Base-by-base conservation (phyloP, 2,329 filamentous ascomycete species). In the Ophiostoma quercus region DNA sequence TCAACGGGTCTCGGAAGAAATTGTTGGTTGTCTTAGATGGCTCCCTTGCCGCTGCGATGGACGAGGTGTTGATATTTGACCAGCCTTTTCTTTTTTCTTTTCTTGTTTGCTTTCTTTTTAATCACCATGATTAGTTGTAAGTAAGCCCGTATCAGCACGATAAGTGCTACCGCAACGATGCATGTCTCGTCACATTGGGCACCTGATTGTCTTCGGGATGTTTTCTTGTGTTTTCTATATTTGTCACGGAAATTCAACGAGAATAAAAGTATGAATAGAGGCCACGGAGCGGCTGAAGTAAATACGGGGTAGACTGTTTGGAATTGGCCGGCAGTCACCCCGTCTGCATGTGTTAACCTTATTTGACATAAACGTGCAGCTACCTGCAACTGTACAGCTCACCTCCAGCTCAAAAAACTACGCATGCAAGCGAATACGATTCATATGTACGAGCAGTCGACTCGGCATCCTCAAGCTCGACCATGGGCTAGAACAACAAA, bases 361-460 rank as follows among this genome's bases (percentile, higher is more conserved):
- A 62, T 62, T 62, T 62, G 57, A 62, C 57, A 60, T 60, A 7
- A 29, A 6, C 54, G 54, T 57, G 51, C 51, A 57, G n/a, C 51
- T 57, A 12, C 51, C 8, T 57, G 43, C 43, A 57, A n/a, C 51
- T 57, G 25, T 32, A 7, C 25, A 62, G 57, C 57, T 62, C 16
- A 12, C 43, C 43, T 47, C 16, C 4, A n/a, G 41, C 41, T 19
- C 16, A 6, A 54, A n/a, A 54, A 54, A 25, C 51, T 12, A 54
- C n/a, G 8, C 51, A 57, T 57, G 51, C 51, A 25, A 22, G 51
- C 51, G 51, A 57, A 57, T 57, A 57, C 51, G 51, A 57, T 57
- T 16, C 51, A 57, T 57, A 25, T 57, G 51, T n/a, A 57, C 43
- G 19, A n/a, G 43, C 43, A 47, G 51, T 57, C 51, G 51, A 57